Conservation (phyloP, 2,329 filamentous ascomycete genomes). For the Aureobasidium sp. region DNA sequence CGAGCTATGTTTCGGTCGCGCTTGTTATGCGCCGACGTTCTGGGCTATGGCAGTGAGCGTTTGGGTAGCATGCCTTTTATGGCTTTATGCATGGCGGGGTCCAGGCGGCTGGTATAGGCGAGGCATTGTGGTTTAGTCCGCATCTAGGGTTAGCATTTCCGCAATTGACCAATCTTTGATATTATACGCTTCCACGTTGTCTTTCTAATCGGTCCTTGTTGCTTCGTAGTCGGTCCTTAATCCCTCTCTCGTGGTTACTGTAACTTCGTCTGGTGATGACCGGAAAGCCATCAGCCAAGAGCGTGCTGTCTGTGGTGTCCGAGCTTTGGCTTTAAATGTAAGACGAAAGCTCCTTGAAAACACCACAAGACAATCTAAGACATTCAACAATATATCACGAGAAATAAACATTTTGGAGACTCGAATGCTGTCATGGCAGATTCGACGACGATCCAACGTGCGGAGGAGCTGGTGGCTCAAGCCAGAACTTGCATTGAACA, state of each 20-base stretch:
- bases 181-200: background rate
- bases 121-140: conserved; percentile 7
- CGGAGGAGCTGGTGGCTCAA: conserved; percentile 2
- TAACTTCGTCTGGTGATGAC: conserved; percentile 1
- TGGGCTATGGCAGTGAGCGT: conserved; percentile 81
- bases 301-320: background rate
- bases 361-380: background rate
- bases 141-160: background rate
- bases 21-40: conserved; percentile 74
- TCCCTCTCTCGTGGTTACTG: conserved; percentile 3
- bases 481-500: conserved; percentile 1
- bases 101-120: conserved; percentile 15
- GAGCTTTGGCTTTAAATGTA: conserved; percentile 11
- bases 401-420: background rate
- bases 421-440: conserved; percentile 8
- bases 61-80: conserved; percentile 65
- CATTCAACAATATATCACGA: background rate
- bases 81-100: conserved; percentile 77
- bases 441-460: conserved; percentile 6
- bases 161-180: too few relatives aligned
- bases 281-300: background rate
- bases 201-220: background rate
- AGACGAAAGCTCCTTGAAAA: background rate
- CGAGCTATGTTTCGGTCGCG: conserved; percentile 69
- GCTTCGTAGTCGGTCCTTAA: background rate